Conservation (phyloP, 73 alveolate genomes). For the Tetrahymena borealis region DNA sequence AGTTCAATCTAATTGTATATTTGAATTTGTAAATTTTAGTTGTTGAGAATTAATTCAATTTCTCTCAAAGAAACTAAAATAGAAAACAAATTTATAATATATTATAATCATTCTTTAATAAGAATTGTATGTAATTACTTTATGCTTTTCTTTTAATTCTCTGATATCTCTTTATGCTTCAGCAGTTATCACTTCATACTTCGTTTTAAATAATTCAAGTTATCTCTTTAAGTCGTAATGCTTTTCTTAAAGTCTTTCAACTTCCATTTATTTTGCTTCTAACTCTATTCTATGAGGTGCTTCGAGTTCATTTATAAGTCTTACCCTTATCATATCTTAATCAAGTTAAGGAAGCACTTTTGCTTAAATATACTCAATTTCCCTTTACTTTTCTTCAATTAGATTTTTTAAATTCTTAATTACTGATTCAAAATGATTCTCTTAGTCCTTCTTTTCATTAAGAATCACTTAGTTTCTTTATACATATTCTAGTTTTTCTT, state of each 20-base stretch:
- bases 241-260: conserved; percentile 36
- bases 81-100: too few species aligned
- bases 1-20: neutral
- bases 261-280: conserved; percentile 46
- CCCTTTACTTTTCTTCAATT: conserved; percentile 52
- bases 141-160: conserved; percentile 41
- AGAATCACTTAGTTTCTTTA: conserved; percentile 8
- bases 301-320: conserved; percentile 54
- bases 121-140: neutral
- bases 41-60: too few species aligned
- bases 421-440: conserved; percentile 37
- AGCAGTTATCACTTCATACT: conserved; percentile 37
- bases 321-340: conserved; percentile 53
- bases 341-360: conserved; percentile 63
- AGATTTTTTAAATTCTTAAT: conserved; percentile 35
- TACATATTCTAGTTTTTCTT: conserved; percentile 12
- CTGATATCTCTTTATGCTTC: conserved; percentile 52
- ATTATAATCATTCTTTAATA: too few species aligned
- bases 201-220: conserved; percentile 45
- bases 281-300: conserved; percentile 48
- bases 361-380: conserved; percentile 48
- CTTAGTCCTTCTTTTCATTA: conserved; percentile 4
- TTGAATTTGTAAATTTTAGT: neutral
- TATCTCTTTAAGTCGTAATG: conserved; percentile 51
- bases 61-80: too few species aligned